phyloP scores from a whole-genome alignment of 768 basidiomycete species.

The Mycena sanguinolenta region DNA sequence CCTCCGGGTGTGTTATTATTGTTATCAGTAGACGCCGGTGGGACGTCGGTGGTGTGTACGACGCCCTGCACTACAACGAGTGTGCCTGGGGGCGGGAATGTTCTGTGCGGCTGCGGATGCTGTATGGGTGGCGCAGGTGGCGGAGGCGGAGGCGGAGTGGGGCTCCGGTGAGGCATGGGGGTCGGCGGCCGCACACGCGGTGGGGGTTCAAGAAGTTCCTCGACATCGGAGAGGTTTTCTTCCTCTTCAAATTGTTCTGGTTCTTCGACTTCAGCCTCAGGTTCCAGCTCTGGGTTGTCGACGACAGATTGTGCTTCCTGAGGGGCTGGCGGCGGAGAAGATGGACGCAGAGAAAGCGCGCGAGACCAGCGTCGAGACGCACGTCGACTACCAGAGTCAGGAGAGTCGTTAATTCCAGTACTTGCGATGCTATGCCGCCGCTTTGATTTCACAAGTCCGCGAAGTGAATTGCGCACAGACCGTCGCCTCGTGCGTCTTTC shows the following conservation, averaged over 20 bases:
- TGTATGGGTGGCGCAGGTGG: not conserved
- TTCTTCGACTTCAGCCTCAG: not conserved
- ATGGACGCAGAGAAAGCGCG: not conserved
- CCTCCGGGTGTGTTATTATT: slow-evolving; percentile 1
- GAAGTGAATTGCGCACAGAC: not conserved
- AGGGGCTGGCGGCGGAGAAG: not conserved
- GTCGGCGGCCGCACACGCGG: slow-evolving; percentile 13
- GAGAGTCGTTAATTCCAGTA: too few species aligned
- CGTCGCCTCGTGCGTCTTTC: not conserved
- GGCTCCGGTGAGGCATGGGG: slow-evolving; percentile 10
- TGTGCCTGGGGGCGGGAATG: slow-evolving; percentile 80
- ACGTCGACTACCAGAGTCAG: not conserved
- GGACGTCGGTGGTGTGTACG: slow-evolving; percentile 81
- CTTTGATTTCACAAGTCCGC: not conserved
- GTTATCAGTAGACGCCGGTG: slow-evolving; percentile 9
- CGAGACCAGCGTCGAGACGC: slow-evolving; percentile 4
- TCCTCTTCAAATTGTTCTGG: not conserved
- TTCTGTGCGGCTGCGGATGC: not conserved
- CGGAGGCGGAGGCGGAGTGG: not conserved
- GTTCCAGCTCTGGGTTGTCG: not conserved
- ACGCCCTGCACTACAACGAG: slow-evolving; percentile 88
- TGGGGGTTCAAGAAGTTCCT: not conserved
- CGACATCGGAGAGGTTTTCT: not conserved
- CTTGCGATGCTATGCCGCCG: not conserved
- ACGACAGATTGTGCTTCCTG: too few species aligned